Evolutionary conservation across 2,329 filamentous ascomycete species (phyloP).

Genomic region (Keithomyces neogunnii): DNA sequence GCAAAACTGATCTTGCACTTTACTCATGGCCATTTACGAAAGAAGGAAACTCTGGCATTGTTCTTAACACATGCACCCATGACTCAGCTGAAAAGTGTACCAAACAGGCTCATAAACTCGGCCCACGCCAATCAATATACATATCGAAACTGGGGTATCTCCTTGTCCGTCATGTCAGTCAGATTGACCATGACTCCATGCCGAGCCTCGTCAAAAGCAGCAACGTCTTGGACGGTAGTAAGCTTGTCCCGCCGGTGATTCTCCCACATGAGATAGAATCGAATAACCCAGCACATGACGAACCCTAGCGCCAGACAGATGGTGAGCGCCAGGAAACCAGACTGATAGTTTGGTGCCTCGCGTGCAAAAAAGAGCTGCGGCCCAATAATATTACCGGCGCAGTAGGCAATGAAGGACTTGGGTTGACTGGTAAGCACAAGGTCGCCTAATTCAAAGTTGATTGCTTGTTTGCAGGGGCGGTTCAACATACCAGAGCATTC

Average conservation of each 20-base stretch:
- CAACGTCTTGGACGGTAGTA: too few relatives aligned
- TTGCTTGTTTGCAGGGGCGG: background rate
- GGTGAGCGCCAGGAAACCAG: conserved; percentile 53
- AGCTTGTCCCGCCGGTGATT: conserved; percentile 42
- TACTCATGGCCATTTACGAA: too few relatives aligned
- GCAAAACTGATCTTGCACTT: too few relatives aligned
- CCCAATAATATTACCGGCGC: conserved; percentile 51
- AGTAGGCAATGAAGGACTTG: conserved; percentile 48
- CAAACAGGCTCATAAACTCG: too few relatives aligned
- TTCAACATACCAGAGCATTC: conserved; percentile 37
- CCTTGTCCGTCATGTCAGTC: conserved; percentile 44
- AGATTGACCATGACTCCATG: conserved; percentile 9
- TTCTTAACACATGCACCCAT: too few relatives aligned
- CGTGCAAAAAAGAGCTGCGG: conserved; percentile 50
- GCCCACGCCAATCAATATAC: conserved; percentile 22
- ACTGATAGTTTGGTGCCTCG: conserved; percentile 52
- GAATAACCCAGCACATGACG: conserved; percentile 30
- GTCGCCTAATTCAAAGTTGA: background rate
- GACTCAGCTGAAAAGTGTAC: too few relatives aligned
- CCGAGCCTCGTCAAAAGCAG: background rate
- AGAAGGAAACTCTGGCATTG: too few relatives aligned
- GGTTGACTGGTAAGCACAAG: background rate
- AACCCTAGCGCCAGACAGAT: conserved; percentile 48
- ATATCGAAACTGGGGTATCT: conserved; percentile 48
- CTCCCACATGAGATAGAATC: conserved; percentile 40